Conservation (phyloP, 768 basidiomycete species). For the Lactifluus volemus region DNA sequence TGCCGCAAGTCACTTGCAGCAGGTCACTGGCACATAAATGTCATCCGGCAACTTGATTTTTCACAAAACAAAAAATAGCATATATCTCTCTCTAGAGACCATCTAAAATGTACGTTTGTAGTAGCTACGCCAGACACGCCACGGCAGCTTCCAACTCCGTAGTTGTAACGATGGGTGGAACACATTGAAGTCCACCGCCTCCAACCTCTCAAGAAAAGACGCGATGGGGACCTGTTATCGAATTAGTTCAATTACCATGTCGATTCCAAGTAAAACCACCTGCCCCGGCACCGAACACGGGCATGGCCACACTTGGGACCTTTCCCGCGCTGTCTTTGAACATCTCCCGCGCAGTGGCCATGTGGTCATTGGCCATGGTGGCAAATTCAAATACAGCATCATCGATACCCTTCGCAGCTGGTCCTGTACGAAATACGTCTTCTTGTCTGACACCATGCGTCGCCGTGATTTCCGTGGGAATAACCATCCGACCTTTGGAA, state of each 20-base stretch:
- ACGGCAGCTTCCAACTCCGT: conserved; percentile 72
- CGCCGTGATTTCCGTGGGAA: conserved; percentile 77
- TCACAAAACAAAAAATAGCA: neutral
- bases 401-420: conserved; percentile 47
- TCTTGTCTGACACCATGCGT: conserved; percentile 73
- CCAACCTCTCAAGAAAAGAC: conserved; percentile 55
- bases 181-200: conserved; percentile 61
- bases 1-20: neutral
- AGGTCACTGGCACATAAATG: neutral
- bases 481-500: conserved; percentile 57
- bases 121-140: conserved; percentile 54
- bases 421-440: conserved; percentile 57
- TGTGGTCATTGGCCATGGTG: conserved; percentile 69
- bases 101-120: conserved; percentile 33
- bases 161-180: conserved; percentile 55
- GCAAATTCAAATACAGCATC: conserved; percentile 83
- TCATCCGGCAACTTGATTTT: neutral
- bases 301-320: conserved; percentile 52
- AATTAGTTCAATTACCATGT: neutral
- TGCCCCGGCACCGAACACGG: conserved; percentile 66
- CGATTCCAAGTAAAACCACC: conserved; percentile 27
- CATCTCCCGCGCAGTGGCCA: conserved; percentile 66
- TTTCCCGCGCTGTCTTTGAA: conserved; percentile 43
- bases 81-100: neutral
- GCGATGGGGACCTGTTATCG: conserved; percentile 52